Conservation (phyloP, 768 basidiomycete species). For the Rhodotorula sphaerocarpa region DNA sequence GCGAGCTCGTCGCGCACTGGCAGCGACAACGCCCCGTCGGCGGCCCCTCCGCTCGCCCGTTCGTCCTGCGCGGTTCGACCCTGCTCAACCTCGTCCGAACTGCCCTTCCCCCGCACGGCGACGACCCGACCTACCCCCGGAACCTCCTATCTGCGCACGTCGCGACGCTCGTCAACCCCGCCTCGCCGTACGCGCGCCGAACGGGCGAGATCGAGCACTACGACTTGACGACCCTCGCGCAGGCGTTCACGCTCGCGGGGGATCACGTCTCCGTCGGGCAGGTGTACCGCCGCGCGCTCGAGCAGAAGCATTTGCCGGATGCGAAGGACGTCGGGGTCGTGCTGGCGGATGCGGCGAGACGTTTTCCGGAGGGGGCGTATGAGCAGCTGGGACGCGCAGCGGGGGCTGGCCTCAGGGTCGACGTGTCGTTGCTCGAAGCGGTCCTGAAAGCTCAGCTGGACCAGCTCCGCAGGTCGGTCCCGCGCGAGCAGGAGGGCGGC, state of each 20-base stretch:
- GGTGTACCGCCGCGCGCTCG: slow-evolving; percentile 12
- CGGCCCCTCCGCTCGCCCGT: background rate
- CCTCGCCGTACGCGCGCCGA: slow-evolving; percentile 9
- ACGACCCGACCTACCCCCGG: background rate
- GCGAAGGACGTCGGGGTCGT: slow-evolving; percentile 16
- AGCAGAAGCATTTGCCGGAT: slow-evolving; percentile 10
- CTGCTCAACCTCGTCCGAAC: slow-evolving; percentile 13
- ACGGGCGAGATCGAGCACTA: background rate
- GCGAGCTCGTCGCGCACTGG: background rate
- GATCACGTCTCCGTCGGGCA: slow-evolving; percentile 9
- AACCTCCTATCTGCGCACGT: background rate
- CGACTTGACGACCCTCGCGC: slow-evolving; percentile 26
- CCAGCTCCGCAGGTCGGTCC: background rate
- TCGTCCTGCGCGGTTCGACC: background rate
- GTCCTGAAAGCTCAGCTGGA: background rate
- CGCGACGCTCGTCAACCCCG: background rate
- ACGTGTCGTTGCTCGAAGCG: background rate
- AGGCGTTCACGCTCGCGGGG: slow-evolving; percentile 8
- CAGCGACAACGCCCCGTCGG: background rate
- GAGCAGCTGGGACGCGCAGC: background rate
- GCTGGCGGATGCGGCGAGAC: background rate
- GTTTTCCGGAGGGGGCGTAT: background rate
- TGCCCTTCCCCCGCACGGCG: background rate
- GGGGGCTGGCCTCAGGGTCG: background rate
- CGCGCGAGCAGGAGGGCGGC: background rate